Base-by-base conservation (phyloP, 371 early-diverging fungal genomes). In the Choanephora cucurbitarum region DNA sequence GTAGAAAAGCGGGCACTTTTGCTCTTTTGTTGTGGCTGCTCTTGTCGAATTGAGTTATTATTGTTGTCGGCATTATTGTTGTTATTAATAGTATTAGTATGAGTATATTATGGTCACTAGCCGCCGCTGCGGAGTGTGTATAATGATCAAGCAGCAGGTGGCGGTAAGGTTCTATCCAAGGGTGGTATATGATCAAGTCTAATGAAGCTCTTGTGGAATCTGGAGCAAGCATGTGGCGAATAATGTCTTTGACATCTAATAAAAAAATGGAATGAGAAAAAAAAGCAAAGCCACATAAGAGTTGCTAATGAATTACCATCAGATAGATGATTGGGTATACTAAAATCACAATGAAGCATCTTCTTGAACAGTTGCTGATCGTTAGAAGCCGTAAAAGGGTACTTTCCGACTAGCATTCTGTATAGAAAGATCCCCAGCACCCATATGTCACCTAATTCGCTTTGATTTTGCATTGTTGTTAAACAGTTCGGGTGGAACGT, bases 121-220 rank as follows among this genome's bases (percentile, higher is more conserved):
- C n/a, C n/a, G n/a, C n/a, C n/a, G n/a, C n/a, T n/a, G n/a, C 44
- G 34, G 22, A 32, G 9, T 47, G 21, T 39, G 40, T 55, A 34
- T 49, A 48, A 3, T 39, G 31, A 18, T 63, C 52, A 15, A 51
- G 42, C 44, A 64, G 45, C n/a, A 49, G 50, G 8, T 49, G 49
- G 15, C 59, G 40, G 18, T 65, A 69, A 14, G 61, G 23, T 40
- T 58, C 47, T 15, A 77, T 37, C 78, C 78, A 77, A 23, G 73
- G 72, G 54, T 77, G 78, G 46, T 69, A 68, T 13, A 72, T 60
- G 17, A 77, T 55, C 4, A 74, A 58, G 52, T 77, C 78, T 22
- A 77, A 51, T 14, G 78, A 74, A 15, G 75, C 75, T 13, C 78
- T 54, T 11, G 58, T 64, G 1, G 57, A 23, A 46, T 68, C 68